Base-by-base conservation (phyloP, 2,329 filamentous ascomycete species). In the Colletotrichum musicola region DNA sequence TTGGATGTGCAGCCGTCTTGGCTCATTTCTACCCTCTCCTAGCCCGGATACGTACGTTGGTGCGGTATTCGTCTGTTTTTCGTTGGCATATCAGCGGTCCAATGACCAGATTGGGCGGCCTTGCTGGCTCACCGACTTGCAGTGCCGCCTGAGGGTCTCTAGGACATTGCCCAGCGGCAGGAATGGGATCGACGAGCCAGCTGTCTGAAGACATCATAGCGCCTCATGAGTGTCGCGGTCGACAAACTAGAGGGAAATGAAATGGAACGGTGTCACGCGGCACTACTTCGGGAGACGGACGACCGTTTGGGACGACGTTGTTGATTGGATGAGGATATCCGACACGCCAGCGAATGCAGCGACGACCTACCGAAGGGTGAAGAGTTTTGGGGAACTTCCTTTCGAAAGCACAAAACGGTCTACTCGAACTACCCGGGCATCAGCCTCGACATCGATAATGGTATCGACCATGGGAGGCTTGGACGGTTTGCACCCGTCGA, bases 191-290 rank as follows among this genome's bases (percentile, higher is more conserved):
- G 30, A 35, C 30, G 10, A 35, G 30, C 40, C 40, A 42, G 40
- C 40, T 4, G 2, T 9, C 44, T 9, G 7, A 20, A n/a, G n/a
- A n/a, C 18, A 18, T 18, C 30, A 10, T 35, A 35, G 30, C 30
- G 30, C 30, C 30, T 35, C 9, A 35, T 10, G 7, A n/a, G 6
- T 9, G 6, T 18, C 18, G 7, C 16, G 44, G 16, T 47, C 18
- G 44, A 5, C 9, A 6, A 18, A 46, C 42, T 16, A 4, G 42
- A n/a, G 18, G 20, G 20, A 13, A 51, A 30, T 51, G 20, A 13
- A 51, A 30, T 51, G 47, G 47, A 51, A 51, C 22, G 47, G 47
- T 51, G 20, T 51, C 47, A 51, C 47, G 25, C 47, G 47, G 47
- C 47, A 25, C 25, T 27, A 51, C 47, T 25, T 51, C 22, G 47